Conservation (phyloP, 208 protist species). For the Spongospora subterranea region DNA sequence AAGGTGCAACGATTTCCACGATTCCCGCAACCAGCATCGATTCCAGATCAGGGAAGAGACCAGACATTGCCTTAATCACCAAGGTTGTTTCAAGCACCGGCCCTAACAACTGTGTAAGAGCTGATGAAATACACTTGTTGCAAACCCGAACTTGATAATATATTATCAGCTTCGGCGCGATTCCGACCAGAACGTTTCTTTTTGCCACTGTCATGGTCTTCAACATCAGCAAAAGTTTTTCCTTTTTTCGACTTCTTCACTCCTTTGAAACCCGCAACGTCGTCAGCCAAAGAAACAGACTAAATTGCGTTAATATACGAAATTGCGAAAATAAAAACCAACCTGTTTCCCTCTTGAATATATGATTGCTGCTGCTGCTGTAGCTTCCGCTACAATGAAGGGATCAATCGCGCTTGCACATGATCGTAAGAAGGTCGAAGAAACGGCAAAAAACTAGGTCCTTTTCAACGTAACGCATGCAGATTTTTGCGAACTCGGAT, state of each 20-base stretch:
- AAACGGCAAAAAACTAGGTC: background rate
- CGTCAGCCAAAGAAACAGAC: background rate
- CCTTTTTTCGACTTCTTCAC: background rate
- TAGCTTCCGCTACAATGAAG: background rate
- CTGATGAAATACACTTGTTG: no score
- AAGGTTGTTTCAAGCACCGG: background rate
- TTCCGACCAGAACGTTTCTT: background rate
- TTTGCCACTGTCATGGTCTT: background rate
- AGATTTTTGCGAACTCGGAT: background rate
- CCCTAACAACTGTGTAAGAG: background rate
- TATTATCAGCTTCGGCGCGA: background rate
- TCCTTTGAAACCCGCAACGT: background rate
- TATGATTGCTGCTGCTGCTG: background rate
- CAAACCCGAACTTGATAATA: no score
- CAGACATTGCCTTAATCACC: background rate
- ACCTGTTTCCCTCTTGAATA: background rate
- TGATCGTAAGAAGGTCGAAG: background rate
- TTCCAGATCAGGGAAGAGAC: background rate
- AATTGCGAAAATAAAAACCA: background rate
- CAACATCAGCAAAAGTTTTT: background rate
- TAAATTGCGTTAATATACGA: background rate
- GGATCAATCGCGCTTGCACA: background rate
- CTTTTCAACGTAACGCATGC: background rate
- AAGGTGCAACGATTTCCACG: background rate
- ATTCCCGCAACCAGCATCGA: background rate